Percentiles rank a stretch among this genome's conserved stretches.
Evolutionary conservation across 495 filamentous ascomycete genomes (phyloP).

Genomic region (Geoglossum glabrum): DNA sequence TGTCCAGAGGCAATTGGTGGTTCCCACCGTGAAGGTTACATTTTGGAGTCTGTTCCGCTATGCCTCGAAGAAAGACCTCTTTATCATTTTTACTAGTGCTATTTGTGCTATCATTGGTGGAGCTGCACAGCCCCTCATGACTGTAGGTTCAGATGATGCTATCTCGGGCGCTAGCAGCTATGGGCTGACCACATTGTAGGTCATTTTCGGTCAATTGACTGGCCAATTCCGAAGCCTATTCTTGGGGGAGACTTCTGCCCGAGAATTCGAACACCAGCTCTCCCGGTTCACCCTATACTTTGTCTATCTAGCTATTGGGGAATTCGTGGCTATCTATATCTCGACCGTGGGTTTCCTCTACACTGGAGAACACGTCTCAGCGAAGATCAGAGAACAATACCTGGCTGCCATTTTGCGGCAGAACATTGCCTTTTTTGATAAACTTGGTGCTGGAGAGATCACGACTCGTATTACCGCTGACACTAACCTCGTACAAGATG

Average conservation of each 20-base stretch:
- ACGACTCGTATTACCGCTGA: slow-evolving; percentile 84
- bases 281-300: slow-evolving; percentile 61
- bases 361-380: slow-evolving; percentile 71
- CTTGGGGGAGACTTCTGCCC: slow-evolving; percentile 22
- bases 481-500: slow-evolving; percentile 74
- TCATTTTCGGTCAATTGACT: slow-evolving; percentile 58
- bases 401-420: slow-evolving; percentile 66
- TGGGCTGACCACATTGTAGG: slow-evolving; percentile 12
- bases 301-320: slow-evolving; percentile 70
- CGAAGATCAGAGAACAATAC: slow-evolving; percentile 71
- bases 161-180: background rate
- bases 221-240: slow-evolving; percentile 50
- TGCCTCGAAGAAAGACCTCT: slow-evolving; percentile 49
- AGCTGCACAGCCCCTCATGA: slow-evolving; percentile 73
- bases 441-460: slow-evolving; percentile 76
- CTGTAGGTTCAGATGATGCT: slow-evolving; percentile 25
- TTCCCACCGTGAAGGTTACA: slow-evolving; percentile 41
- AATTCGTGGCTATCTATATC: slow-evolving; percentile 65
- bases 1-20: slow-evolving; percentile 49
- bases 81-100: slow-evolving; percentile 46
- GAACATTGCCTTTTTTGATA: slow-evolving; percentile 87
- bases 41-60: slow-evolving; percentile 58
- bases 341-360: slow-evolving; percentile 83
- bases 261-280: slow-evolving; percentile 39
- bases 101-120: slow-evolving; percentile 59